Base-by-base conservation (phyloP, 2,329 filamentous ascomycete genomes). In the Aureobasidium zeae region DNA sequence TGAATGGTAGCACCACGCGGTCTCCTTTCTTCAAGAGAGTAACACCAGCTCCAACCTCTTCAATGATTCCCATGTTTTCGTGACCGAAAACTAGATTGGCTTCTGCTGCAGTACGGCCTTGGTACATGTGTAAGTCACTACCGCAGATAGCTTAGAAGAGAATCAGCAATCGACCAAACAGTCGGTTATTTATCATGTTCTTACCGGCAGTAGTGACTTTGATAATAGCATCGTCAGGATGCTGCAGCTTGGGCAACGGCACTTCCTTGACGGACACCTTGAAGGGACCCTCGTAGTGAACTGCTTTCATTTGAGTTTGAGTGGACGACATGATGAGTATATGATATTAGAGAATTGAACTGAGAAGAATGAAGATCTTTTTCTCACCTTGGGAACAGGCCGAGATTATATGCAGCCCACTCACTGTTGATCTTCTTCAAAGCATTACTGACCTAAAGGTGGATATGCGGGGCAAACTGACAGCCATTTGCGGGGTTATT, bases 1-100 rank as follows among this genome's bases (percentile, higher is more conserved):
- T 80, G 63, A 80, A 81, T 0, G 77, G 77, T 57, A 81, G 70
- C 2, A 81, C 76, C 3, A 81, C 72, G 2, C 77, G 69, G 48
- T 81, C 77, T 2, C 77, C 76, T 50, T 77, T 74, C 52, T 79
- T 72, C 12, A 81, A 57, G 1, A 78, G 61, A 0, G 74, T 78
- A 1, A 81, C 76, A 5, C 76, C 77, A 2, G 66, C 54, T 1
- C 77, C 77, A 0, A 72, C 54, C 49, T 77, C 69, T 28, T 72
- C 65, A 0, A 77, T 63, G 16, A 74, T 68, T 1, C 74, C 77
- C 74, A 77, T 76, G 50, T 76, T 76, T 51, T 78, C 77, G 53
- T 81, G 76, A 3, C 70, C 68, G 51, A 81, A 81, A 1, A 77
- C 76, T 22, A 81, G 68, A 2, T 77, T 77, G 1, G 70, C 60